These are phyloP conservation scores for Podospora anserina DNA, from an alignment of 495 filamentous ascomycete genomes.

Conservation along the genomic window DNA sequence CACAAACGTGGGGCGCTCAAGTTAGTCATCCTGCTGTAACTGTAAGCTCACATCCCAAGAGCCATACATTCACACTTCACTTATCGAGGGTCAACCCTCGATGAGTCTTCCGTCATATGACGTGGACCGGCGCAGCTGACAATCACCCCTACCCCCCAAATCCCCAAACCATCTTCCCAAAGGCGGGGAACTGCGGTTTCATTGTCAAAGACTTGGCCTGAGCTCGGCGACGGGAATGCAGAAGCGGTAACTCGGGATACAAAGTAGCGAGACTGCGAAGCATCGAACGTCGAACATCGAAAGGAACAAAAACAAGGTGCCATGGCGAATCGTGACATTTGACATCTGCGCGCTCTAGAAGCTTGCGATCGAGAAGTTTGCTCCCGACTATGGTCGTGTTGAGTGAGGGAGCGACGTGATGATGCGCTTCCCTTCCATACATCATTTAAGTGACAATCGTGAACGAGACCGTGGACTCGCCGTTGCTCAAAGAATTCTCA, in stretches of 20 bases:
- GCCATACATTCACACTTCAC: neutral
- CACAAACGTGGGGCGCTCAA: neutral
- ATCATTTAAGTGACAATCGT: constrained; percentile 23
- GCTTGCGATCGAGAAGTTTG: constrained; percentile 13
- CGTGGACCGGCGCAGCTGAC: neutral
- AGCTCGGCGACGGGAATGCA: constrained; percentile 6
- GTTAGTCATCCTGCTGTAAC: neutral
- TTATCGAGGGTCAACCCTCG: neutral
- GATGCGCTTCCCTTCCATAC: constrained; percentile 10
- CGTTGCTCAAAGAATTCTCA: constrained; percentile 37
- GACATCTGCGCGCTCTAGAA: constrained; percentile 18
- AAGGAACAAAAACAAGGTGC: constrained; percentile 13
- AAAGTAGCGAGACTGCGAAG: neutral
- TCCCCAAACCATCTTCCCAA: neutral
- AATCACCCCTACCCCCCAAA: neutral
- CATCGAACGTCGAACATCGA: constrained; percentile 2
- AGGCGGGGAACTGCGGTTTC: constrained; percentile 11
- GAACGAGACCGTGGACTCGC: constrained; percentile 22
- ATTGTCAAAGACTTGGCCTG: constrained; percentile 1
- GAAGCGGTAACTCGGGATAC: neutral
- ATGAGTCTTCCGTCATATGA: neutral
- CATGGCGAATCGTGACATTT: constrained; percentile 14
- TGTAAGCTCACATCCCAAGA: neutral
- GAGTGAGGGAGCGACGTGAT: constrained; percentile 13
- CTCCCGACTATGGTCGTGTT: constrained; percentile 19